A percentile compares a stretch with the other conserved stretches of the same genome.
phyloP scores from a whole-genome alignment of 352 stramenopile species.

The Hyaloperonospora brassicae region DNA sequence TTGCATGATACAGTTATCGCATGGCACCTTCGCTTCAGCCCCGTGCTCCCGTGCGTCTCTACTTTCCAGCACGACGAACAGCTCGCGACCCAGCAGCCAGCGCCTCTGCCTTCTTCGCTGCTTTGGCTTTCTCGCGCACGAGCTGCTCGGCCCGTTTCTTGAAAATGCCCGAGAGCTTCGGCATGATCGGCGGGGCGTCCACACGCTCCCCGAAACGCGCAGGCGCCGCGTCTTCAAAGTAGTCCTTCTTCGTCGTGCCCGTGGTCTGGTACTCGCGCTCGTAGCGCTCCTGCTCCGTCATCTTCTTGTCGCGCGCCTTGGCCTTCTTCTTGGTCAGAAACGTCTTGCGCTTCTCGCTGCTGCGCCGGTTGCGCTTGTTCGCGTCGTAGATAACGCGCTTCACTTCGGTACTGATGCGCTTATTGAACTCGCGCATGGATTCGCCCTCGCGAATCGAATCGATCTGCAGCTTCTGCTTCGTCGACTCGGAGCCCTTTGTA shows the following conservation, averaged over 20 bases:
- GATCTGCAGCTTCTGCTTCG: constrained; percentile 45
- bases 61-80: constrained; percentile 24
- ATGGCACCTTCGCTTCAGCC: too few relatives aligned
- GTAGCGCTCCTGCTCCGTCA: constrained; percentile 77
- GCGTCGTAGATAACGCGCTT: constrained; percentile 82
- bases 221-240: constrained; percentile 50
- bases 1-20: too few relatives aligned
- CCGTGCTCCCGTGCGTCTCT: not conserved
- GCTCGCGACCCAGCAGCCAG: constrained; percentile 9
- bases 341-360: constrained; percentile 68
- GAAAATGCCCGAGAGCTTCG: constrained; percentile 75
- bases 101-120: constrained; percentile 19
- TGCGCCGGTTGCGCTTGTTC: constrained; percentile 62
- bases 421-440: constrained; percentile 80
- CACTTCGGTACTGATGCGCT: constrained; percentile 76
- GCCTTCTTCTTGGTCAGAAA: constrained; percentile 75
- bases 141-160: constrained; percentile 63
- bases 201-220: constrained; percentile 73
- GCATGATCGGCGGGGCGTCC: constrained; percentile 73
- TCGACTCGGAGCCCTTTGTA: constrained; percentile 15
- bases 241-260: constrained; percentile 61
- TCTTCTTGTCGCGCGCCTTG: constrained; percentile 59
- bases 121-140: constrained; percentile 33
- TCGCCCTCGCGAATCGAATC: constrained; percentile 54
- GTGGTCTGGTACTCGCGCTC: constrained; percentile 67